Evolutionary conservation across 1,284 basidiomycete genomes (phyloP).

Genomic region (Phlebopus sp.): DNA sequence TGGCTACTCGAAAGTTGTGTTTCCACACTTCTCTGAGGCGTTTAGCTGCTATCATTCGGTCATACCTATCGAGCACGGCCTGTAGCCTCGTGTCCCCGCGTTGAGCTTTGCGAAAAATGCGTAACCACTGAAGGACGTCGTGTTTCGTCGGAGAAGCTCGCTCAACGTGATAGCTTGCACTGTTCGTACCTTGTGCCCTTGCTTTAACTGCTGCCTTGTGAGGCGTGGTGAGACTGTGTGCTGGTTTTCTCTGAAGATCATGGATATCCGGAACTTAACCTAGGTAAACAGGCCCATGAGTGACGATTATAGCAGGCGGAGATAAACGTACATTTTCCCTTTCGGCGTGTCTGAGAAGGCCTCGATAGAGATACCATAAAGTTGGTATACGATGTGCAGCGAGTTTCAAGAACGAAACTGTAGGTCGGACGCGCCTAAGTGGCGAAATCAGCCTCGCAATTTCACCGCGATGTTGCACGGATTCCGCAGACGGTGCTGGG

Average conservation of each 20-base stretch:
- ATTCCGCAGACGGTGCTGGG: slow-evolving; percentile 26
- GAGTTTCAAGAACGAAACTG: slow-evolving; percentile 68
- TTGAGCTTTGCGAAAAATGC: slow-evolving; percentile 52
- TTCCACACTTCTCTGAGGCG: slow-evolving; percentile 49
- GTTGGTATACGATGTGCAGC: slow-evolving; percentile 75
- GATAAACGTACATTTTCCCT: slow-evolving; percentile 48
- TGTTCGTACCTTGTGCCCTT: slow-evolving; percentile 49
- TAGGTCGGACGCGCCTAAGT: slow-evolving; percentile 55
- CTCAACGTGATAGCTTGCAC: background rate
- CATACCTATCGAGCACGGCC: slow-evolving; percentile 52
- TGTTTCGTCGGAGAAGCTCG: background rate
- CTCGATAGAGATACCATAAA: slow-evolving; percentile 70
- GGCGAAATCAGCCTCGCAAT: slow-evolving; percentile 53
- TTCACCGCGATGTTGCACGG: slow-evolving; percentile 49
- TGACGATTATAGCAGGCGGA: background rate
- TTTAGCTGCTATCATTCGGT: slow-evolving; percentile 50
- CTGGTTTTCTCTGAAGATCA: slow-evolving; percentile 52
- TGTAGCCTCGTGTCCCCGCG: slow-evolving; percentile 48
- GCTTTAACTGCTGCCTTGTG: slow-evolving; percentile 45
- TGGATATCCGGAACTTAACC: slow-evolving; percentile 56
- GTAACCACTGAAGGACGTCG: slow-evolving; percentile 49
- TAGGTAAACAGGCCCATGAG: slow-evolving; percentile 27
- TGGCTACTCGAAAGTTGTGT: slow-evolving; percentile 2
- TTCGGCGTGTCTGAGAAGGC: slow-evolving; percentile 56
- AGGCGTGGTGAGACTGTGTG: slow-evolving; percentile 47